Evolutionary conservation across 495 filamentous ascomycete species (phyloP).

Genomic region (Hyaloscypha bicolor): DNA sequence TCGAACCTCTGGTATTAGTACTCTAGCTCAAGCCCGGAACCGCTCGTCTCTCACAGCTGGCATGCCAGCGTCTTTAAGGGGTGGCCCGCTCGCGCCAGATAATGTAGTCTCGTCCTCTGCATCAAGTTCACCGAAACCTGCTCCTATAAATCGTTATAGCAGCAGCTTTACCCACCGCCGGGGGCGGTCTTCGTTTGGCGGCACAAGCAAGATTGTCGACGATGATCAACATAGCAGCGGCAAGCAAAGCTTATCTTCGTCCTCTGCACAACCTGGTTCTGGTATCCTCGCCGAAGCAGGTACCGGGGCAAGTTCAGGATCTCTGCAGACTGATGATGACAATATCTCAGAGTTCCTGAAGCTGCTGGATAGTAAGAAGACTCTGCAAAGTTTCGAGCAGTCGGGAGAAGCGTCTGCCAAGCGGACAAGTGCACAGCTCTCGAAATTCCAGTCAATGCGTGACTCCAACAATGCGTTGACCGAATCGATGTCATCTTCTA

Average conservation of each 20-base stretch:
- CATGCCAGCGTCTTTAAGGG: slow-evolving; percentile 65
- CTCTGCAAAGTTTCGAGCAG: slow-evolving; percentile 68
- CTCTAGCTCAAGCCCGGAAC: slow-evolving; percentile 64
- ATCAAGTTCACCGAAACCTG: slow-evolving; percentile 74
- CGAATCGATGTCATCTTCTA: slow-evolving; percentile 85
- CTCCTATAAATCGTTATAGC: slow-evolving; percentile 68
- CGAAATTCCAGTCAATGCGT: slow-evolving; percentile 78
- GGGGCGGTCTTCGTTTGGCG: slow-evolving; percentile 72
- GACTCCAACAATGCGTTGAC: slow-evolving; percentile 84
- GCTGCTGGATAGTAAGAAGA: slow-evolving; percentile 78
- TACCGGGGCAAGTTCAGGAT: slow-evolving; percentile 73
- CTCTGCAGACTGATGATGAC: slow-evolving; percentile 83
- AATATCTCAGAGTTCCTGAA: slow-evolving; percentile 93
- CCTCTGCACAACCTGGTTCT: slow-evolving; percentile 80
- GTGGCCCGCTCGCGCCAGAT: slow-evolving; percentile 53
- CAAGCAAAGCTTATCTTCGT: slow-evolving; percentile 81
- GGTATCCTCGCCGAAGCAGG: slow-evolving; percentile 74
- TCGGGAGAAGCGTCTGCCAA: slow-evolving; percentile 60
- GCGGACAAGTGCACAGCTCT: slow-evolving; percentile 68
- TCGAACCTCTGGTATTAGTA: slow-evolving; percentile 51
- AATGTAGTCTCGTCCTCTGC: slow-evolving; percentile 60
- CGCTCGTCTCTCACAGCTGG: slow-evolving; percentile 66
- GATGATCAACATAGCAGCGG: slow-evolving; percentile 88
- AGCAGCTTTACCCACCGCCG: slow-evolving; percentile 90
- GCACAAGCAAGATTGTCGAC: slow-evolving; percentile 64